Conservation (phyloP, 495 filamentous ascomycete species). For the Neurospora sp. region DNA sequence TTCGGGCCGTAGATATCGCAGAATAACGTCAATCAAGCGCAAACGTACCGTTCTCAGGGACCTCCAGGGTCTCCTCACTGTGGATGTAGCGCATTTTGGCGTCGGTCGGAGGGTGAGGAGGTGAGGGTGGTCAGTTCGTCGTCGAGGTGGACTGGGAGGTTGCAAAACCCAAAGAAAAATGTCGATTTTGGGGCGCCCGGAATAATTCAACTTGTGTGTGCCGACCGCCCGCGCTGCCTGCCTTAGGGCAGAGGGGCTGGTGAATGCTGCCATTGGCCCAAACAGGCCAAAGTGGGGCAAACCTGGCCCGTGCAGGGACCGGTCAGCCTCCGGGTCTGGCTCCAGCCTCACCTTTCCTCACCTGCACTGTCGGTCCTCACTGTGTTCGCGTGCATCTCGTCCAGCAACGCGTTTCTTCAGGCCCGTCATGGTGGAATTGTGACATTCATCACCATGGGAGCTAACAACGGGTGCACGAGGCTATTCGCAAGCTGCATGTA, state of each 20-base stretch:
- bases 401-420: not conserved
- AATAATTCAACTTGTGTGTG: conserved; percentile 31
- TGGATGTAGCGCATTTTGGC: conserved; percentile 97
- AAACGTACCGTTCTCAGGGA: conserved; percentile 92
- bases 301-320: conserved; percentile 7
- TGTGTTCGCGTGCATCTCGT: not conserved
- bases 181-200: conserved; percentile 28
- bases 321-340: not conserved
- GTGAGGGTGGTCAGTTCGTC: conserved; percentile 25
- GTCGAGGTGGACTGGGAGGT: conserved; percentile 27
- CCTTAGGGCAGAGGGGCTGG: conserved; percentile 23
- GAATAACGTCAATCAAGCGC: conserved; percentile 14
- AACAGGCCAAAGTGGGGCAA: conserved; percentile 7
- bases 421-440: not conserved
- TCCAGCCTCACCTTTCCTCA: not conserved
- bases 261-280: conserved; percentile 16
- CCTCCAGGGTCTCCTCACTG: conserved; percentile 82
- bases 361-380: not conserved
- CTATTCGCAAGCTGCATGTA: not conserved
- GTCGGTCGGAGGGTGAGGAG: conserved; percentile 26
- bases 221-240: conserved; percentile 13
- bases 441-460: not conserved
- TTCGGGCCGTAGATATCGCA: conserved; percentile 1
- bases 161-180: conserved; percentile 23
- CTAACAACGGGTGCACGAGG: not conserved